phyloP scores from a whole-genome alignment of 2,329 filamentous ascomycete genomes.

The Venturia oleaginea region DNA sequence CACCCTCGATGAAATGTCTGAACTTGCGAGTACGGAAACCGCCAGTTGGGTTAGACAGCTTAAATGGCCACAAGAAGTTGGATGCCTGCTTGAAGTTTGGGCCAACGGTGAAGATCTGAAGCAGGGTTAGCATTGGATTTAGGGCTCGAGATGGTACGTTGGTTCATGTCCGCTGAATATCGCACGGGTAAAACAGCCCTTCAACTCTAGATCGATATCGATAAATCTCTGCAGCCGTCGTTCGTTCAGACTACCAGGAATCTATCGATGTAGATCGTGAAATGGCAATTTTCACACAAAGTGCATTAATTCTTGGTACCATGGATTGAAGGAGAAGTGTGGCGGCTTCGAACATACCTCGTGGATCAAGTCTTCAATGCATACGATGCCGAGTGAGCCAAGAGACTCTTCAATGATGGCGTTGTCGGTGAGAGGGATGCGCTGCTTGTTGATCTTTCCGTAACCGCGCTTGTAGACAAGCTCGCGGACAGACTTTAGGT shows the following conservation, averaged over 20 bases:
- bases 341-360: conserved; percentile 51
- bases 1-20: conserved; percentile 97
- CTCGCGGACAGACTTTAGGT: conserved; percentile 98
- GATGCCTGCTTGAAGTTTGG: conserved; percentile 67
- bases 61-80: conserved; percentile 99
- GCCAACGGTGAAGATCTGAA: conserved; percentile 50
- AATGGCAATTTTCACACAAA: too few species aligned
- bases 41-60: conserved; percentile 96
- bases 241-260: too few species aligned
- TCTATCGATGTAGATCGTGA: too few species aligned
- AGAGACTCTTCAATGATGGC: conserved; percentile 93
- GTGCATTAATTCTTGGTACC: too few species aligned
- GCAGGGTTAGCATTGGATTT: conserved; percentile 37
- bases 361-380: conserved; percentile 98
- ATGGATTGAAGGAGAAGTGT: too few species aligned
- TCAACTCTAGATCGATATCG: too few species aligned
- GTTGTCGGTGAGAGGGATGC: conserved; percentile 93
- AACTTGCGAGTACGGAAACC: conserved; percentile 97
- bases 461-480: conserved; percentile 97
- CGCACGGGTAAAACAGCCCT: too few species aligned
- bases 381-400: conserved; percentile 98
- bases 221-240: too few species aligned
- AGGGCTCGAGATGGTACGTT: too few species aligned
- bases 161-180: too few species aligned
- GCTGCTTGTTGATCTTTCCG: conserved; percentile 69